Percentiles rank a stretch among this genome's conserved stretches.
Evolutionary conservation across 495 filamentous ascomycete genomes (phyloP).

Genomic region (Penicillium bovifimosum): DNA sequence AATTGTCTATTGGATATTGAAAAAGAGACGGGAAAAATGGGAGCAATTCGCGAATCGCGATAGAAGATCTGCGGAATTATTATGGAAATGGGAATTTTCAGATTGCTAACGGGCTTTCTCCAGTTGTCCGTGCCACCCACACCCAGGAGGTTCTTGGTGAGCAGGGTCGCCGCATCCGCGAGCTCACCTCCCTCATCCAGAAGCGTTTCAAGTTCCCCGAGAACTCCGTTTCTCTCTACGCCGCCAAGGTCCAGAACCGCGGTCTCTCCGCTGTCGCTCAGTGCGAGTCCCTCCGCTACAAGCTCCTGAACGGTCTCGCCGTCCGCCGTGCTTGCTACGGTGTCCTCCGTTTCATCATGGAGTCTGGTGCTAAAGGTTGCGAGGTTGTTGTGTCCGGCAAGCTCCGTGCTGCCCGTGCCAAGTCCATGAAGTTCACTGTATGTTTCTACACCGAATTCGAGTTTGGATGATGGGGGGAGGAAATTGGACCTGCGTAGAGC

Average conservation of each 20-base stretch:
- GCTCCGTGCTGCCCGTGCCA: conserved; percentile 95
- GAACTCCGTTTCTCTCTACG: conserved; percentile 99
- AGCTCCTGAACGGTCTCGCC: conserved; percentile 97
- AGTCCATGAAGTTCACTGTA: conserved; percentile 99
- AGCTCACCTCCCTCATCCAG: conserved; percentile 99
- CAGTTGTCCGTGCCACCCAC: conserved; percentile 97
- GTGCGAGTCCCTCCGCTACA: conserved; percentile 99
- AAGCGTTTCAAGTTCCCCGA: conserved; percentile 99
- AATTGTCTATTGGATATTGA: conserved; percentile 1
- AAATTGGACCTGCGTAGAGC: background rate
- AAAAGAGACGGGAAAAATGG: conserved; percentile 7
- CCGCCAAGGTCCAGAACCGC: conserved; percentile 99
- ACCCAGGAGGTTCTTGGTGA: conserved; percentile 99
- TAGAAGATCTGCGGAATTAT: conserved; percentile 8
- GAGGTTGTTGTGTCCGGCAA: conserved; percentile 99
- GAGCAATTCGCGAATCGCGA: conserved; percentile 2
- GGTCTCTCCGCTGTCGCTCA: conserved; percentile 99
- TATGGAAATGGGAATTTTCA: conserved; percentile 2
- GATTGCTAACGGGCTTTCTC: conserved; percentile 40
- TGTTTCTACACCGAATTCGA: conserved; percentile 23
- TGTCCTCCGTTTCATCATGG: conserved; percentile 99
- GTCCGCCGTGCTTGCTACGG: conserved; percentile 98
- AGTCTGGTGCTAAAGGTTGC: conserved; percentile 97
- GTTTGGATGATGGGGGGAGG: background rate
- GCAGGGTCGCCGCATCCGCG: conserved; percentile 98